Evolutionary conservation across 225 moss, liverwort and hornwort genomes (phyloP).

Genomic region (Pseudisothecium myosuroides): DNA sequence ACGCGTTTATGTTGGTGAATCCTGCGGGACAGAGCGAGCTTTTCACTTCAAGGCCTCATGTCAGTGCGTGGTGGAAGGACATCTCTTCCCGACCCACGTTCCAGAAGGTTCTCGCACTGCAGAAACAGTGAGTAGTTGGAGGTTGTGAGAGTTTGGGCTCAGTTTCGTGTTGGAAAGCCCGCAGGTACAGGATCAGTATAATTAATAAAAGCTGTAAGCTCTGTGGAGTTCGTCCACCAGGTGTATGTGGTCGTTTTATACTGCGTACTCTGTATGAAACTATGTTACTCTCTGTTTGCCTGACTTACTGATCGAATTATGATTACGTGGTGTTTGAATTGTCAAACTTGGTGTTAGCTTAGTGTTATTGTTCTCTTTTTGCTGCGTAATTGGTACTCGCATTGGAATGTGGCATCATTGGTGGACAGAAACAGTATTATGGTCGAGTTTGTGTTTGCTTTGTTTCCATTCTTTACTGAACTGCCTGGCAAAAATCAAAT

Average conservation of each 20-base stretch:
- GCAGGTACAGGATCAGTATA: too few relatives aligned
- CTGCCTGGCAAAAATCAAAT: too few relatives aligned
- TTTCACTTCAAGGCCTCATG: constrained; percentile 3
- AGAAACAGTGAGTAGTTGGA: neutral
- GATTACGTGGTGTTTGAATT: too few relatives aligned
- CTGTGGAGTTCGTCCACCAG: neutral
- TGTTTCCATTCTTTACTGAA: too few relatives aligned
- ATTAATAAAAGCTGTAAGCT: too few relatives aligned
- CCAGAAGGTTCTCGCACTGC: constrained; percentile 5
- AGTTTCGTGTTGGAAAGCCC: too few relatives aligned
- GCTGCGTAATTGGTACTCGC: neutral
- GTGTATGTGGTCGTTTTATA: neutral
- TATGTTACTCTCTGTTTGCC: neutral
- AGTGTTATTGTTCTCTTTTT: too few relatives aligned
- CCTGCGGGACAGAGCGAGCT: neutral
- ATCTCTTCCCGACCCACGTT: constrained; percentile 4
- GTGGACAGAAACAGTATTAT: neutral
- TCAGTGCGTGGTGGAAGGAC: constrained; percentile 5
- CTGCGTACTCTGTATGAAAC: neutral
- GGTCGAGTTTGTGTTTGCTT: neutral
- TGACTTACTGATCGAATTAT: too few relatives aligned
- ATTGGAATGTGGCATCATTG: neutral
- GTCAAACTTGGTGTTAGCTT: neutral
- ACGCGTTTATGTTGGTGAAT: neutral
- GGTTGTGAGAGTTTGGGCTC: neutral